A percentile compares a stretch with the other conserved stretches of the same genome.
phyloP scores from a whole-genome alignment of 441 rosid species.

The Pelargonium australe region DNA sequence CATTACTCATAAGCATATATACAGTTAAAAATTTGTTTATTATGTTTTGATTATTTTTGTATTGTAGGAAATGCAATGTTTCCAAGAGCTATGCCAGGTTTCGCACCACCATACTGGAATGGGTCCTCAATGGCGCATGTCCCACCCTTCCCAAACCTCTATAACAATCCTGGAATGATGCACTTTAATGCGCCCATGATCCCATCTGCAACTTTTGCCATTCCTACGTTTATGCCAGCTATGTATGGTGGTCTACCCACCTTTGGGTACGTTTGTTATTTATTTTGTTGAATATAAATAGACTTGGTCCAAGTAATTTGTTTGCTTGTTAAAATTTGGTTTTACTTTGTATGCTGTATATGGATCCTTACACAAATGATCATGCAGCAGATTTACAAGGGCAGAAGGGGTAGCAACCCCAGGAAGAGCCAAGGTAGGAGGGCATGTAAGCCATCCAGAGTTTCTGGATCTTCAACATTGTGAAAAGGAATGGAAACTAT shows the following conservation, averaged over 20 bases:
- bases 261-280: conserved; percentile 28
- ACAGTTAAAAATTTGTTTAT: conserved; percentile 4
- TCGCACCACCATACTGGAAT: conserved; percentile 32
- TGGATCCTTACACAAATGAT: conserved; percentile 15
- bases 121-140: conserved; percentile 23
- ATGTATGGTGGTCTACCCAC: conserved; percentile 28
- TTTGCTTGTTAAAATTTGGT: neutral
- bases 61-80: conserved; percentile 32
- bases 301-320: neutral
- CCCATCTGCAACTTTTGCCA: conserved; percentile 25
- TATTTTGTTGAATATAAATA: conserved; percentile 4
- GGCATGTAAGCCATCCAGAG: conserved; percentile 16
- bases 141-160: conserved; percentile 30
- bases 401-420: conserved; percentile 27
- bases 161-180: conserved; percentile 29
- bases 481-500: conserved; percentile 24
- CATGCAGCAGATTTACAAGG: conserved; percentile 30
- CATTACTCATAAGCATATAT: neutral
- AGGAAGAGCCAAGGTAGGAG: conserved; percentile 13
- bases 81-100: conserved; percentile 29
- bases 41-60: conserved; percentile 11
- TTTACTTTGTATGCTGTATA: neutral
- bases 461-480: conserved; percentile 21
- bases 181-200: conserved; percentile 29
- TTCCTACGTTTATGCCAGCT: conserved; percentile 28